A percentile compares a stretch with the other conserved stretches of the same genome.
Evolutionary conservation across 2,329 filamentous ascomycete species (phyloP).

Genomic region (Cryphonectria radicalis): DNA sequence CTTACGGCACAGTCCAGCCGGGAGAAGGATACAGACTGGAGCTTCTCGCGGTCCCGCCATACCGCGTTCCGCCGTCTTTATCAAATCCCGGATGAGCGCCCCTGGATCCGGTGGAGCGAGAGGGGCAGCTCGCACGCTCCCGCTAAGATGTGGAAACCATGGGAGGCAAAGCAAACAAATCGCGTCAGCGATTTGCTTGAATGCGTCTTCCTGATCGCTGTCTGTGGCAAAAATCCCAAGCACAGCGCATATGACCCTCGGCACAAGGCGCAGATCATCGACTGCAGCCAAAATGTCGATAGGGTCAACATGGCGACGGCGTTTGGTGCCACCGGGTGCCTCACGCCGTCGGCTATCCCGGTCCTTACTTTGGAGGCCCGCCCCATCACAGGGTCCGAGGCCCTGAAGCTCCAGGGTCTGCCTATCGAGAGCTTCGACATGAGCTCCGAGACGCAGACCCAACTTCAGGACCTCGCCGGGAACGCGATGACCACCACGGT

Average conservation of each 20-base stretch:
- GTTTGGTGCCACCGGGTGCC: slow-evolving; percentile 66
- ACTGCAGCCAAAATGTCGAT: slow-evolving; percentile 76
- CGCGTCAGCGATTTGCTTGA: slow-evolving; percentile 71
- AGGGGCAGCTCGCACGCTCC: slow-evolving; percentile 21
- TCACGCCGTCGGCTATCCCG: slow-evolving; percentile 68
- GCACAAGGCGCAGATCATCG: slow-evolving; percentile 54
- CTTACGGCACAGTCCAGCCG: slow-evolving; percentile 37
- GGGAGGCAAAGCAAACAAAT: slow-evolving; percentile 54
- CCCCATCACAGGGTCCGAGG: slow-evolving; percentile 65
- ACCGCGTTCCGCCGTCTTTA: slow-evolving; percentile 45
- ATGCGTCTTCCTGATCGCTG: slow-evolving; percentile 49
- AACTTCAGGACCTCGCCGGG: slow-evolving; percentile 73
- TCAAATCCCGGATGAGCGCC: slow-evolving; percentile 52
- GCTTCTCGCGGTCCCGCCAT: slow-evolving; percentile 63
- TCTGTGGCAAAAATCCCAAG: neutral
- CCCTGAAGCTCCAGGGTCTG: slow-evolving; percentile 70
- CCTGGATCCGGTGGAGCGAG: slow-evolving; percentile 21
- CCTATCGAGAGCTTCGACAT: slow-evolving; percentile 65
- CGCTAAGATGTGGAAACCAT: slow-evolving; percentile 46
- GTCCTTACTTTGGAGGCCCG: slow-evolving; percentile 65
- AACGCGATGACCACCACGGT: slow-evolving; percentile 82
- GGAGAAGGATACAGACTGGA: slow-evolving; percentile 52
- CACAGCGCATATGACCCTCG: slow-evolving; percentile 52
- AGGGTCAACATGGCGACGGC: slow-evolving; percentile 46
- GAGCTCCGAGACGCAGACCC: slow-evolving; percentile 62